Percentiles rank a stretch among this genome's conserved stretches.
Evolutionary conservation across 2,329 filamentous ascomycete genomes (phyloP).

Genomic region (Dissoconium aciculare): DNA sequence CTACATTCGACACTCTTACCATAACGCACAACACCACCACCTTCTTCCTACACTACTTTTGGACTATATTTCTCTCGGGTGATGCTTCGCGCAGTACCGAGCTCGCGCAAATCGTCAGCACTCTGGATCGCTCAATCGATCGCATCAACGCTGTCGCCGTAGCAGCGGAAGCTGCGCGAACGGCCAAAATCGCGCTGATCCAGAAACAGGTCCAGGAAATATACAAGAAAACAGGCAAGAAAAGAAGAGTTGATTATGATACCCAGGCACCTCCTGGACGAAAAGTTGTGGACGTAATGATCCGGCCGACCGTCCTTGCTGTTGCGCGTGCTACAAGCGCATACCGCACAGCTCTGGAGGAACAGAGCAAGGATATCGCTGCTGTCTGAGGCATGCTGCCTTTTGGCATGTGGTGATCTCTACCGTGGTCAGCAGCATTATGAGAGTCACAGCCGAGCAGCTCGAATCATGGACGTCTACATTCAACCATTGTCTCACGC

Average conservation of each 20-base stretch:
- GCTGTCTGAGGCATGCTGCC: constrained; percentile 1
- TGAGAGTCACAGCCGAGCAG: no score
- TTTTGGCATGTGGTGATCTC: no score
- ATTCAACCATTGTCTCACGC: no score
- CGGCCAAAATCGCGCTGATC: constrained; percentile 48
- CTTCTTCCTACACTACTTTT: constrained; percentile 97
- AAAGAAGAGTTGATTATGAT: constrained; percentile 40
- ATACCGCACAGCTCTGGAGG: constrained; percentile 55
- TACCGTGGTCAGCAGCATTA: no score
- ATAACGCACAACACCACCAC: constrained; percentile 83
- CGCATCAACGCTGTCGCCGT: constrained; percentile 68
- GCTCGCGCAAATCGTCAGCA: constrained; percentile 67
- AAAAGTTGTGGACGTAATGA: constrained; percentile 58
- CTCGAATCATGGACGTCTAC: no score
- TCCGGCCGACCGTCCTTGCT: constrained; percentile 58
- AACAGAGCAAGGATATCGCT: constrained; percentile 31
- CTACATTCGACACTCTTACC: constrained; percentile 46
- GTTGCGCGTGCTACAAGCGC: constrained; percentile 54
- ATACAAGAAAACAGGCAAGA: constrained; percentile 58
- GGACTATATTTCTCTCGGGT: constrained; percentile 79
- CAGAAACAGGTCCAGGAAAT: constrained; percentile 58
- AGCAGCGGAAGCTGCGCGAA: constrained; percentile 61
- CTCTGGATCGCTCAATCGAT: constrained; percentile 58
- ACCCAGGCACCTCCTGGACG: constrained; percentile 62
- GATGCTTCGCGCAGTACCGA: constrained; percentile 64